Base-by-base conservation (phyloP, 768 basidiomycete species). In the Chalciporus piperatus region DNA sequence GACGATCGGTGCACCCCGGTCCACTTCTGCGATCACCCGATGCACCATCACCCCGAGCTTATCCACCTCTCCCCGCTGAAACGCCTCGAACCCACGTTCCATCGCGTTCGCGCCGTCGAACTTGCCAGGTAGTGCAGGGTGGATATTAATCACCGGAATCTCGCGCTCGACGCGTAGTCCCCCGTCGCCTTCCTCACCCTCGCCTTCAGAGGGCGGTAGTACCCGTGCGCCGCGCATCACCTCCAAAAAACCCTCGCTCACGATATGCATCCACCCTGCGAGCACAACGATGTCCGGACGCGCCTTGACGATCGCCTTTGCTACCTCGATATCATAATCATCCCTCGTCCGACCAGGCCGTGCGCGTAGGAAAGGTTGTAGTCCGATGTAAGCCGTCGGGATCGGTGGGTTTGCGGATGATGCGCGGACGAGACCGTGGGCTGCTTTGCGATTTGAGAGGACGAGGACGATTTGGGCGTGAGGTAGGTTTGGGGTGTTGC, bases 181-280 rank as follows among this genome's bases (percentile, higher is more conserved):
- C 46, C 64, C 70, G 47, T 71, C 70, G 42, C 71, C 73, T 8
- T 69, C 75, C 1, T 67, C 67, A 1, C 10, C 37, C 37, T 22
- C 38, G 6, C 17, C 28, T 11, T 6, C 32, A 7, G 3, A 10
- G 11, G 13, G 8, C 16, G 50, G 30, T 8, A 66, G 66, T 16
- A 69, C 61, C 7, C 80, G 79, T 3, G 43, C 77, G 74, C 45
- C 54, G 2, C 58, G 52, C 64, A 91, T 66, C 28, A 83, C 75
- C 17, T 90, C 81, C 52, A 98, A 69, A 68, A 98, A 98, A 0
- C 72, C 74, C 47, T 90, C 85, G 51, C 86, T 84, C 52, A 98
- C 78, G 61, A 98, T 91, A 63, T 98, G 95, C 96, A 99, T 98
- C 92, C 93, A 99, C 0, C 97, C 97, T 0, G 96, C 97, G n/a